A percentile compares a stretch with the other conserved stretches of the same genome.
Evolutionary conservation across 176 grass and related monocot genomes (phyloP).

Genomic region (Echinochloa phyllopogon): DNA sequence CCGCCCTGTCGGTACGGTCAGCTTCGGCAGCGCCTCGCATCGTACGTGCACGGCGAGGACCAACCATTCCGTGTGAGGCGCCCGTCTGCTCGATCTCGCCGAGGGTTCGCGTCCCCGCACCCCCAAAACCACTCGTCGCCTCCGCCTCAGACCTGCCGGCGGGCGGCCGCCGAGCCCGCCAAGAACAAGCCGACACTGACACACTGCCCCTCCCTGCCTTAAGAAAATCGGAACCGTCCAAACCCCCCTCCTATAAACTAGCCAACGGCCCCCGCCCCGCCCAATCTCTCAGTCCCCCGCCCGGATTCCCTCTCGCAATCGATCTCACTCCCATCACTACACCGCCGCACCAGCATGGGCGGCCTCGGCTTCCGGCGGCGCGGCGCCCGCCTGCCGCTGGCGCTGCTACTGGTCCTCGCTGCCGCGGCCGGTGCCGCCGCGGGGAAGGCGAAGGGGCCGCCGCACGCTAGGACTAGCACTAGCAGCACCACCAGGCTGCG

Average conservation of each 20-base stretch:
- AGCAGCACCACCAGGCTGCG: slow-evolving; percentile 38
- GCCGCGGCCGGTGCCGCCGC: background rate
- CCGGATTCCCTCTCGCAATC: background rate
- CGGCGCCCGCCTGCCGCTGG: background rate
- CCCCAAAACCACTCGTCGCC: background rate
- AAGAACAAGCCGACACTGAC: background rate
- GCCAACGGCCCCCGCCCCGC: background rate
- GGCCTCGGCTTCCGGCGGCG: slow-evolving; percentile 4
- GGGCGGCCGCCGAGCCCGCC: background rate
- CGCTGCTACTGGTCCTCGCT: background rate
- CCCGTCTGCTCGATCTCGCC: background rate
- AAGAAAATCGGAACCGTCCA: slow-evolving; percentile 31
- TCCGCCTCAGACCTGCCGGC: background rate
- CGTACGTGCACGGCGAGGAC: background rate
- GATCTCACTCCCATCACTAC: background rate
- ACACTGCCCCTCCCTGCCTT: background rate
- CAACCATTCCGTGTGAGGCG: background rate
- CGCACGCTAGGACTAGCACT: background rate
- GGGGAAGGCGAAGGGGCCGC: background rate
- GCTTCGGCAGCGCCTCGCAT: background rate
- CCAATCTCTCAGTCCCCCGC: background rate
- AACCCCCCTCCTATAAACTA: background rate
- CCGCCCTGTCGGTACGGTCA: background rate
- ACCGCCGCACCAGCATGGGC: background rate
- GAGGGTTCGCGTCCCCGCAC: no score